Evolutionary conservation across 2,329 filamentous ascomycete genomes (phyloP), one percentile per base, ranked within the genome.

Genomic region (Onygenales sp.): DNA sequence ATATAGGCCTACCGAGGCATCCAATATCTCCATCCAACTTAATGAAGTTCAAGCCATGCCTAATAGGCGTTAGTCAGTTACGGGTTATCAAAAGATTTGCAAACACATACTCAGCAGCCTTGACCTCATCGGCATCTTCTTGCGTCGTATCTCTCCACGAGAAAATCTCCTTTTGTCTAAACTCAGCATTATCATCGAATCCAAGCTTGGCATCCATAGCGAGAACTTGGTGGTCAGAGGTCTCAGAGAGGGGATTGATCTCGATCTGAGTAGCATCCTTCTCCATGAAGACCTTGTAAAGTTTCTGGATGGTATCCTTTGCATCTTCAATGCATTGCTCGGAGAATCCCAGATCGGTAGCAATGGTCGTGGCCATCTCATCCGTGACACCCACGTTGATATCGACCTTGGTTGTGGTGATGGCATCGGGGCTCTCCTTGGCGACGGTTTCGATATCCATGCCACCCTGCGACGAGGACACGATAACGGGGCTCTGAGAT

Each of bases 191-290:
- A 81, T 98, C 93, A 72, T 98, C 93, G 72, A 98, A 98, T 68
- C 85, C 87, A 66, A 98, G 89, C 81, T 98, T 98, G 74, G 93
- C 93, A 72, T 98, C 93, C 93, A 98, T 98, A 77, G 90, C 94
- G 68, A 98, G 82, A 54, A 98, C 93, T 78, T 95, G 82, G 82
- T 97, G 92, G 76, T 98, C 93, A 52, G 88, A 94, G 58, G 93
- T 98, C 82, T 98, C 93, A 52, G 90, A 95, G 48, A 98, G 84
- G 58, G 93, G 93, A 82, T 98, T 98, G 79, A 98, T 98, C 79
- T 98, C 93, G 69, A 98, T 97, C 79, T 98, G 93, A 58, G 93
- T 98, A 55, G 92, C 89, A 75, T 98, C 93, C 78, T 89, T 94
- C 79, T 98, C 93, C 78, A 87, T 84, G 82, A 98, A 98, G 75